Evolutionary conservation across 169 alveolate genomes (phyloP), one percentile per base, ranked within the genome.

Genomic region (Plasmodium falciparum): DNA sequence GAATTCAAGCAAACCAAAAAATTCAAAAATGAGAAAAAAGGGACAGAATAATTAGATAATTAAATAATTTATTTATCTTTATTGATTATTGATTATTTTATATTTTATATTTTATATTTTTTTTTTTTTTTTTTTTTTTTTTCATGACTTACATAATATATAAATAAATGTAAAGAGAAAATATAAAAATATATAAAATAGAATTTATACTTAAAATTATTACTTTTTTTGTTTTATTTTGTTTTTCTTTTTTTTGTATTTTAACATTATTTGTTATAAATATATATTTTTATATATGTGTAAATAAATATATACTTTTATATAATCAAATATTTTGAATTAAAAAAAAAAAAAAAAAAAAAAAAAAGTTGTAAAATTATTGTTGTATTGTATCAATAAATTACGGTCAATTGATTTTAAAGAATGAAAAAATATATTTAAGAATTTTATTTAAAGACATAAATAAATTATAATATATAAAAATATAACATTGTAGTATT

Each of bases 11-110:
- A 73, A 13, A 66, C 66, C 63, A 59, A 43, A 13, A 39, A 67
- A 33, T 29, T 78, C 89, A 24, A 65, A 65, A 26, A 26, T 78
- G 47, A 78, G 89, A 65, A 76, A 49, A 54, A 78, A 45, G 45
- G 65, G 24, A 56, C 15, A 56, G 33, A 6, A 13, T 15, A 56
- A 56, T 56, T 56, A 56, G 22, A 9, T 56, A 6, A 17, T 56
- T 15, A 56, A 15, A 56, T 56, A 5, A 56, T 15, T 56, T 56
- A 7, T 39, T 39, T 39, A 5, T 39, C 7, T 39, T 39, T 39
- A 5, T 33, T 33, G 8, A 4, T 33, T 4, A 33, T 20, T 20
- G 22, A 20, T 20, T 20, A 20, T 20, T 20, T 20, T 20, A 20
- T 20, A 20, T 20, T 20, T 20, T 20, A 20, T 20, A 20, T 39